Percentiles rank a stretch among this genome's conserved stretches.
Conservation (phyloP, 495 filamentous ascomycete genomes). For the Saxispiralis lemnorum region DNA sequence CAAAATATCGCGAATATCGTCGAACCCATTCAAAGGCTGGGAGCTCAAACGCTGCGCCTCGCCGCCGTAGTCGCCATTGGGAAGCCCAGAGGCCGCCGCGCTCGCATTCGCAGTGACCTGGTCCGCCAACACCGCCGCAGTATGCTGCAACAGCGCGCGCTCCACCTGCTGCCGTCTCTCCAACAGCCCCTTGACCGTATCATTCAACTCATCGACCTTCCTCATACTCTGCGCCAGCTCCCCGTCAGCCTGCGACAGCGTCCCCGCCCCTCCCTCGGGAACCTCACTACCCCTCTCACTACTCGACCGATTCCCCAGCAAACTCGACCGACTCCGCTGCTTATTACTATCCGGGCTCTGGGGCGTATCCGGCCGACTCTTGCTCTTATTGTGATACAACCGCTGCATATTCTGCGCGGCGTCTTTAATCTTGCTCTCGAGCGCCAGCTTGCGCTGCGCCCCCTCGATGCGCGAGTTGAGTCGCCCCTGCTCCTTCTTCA, state of each 20-base stretch:
- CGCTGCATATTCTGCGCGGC: slow-evolving; percentile 71
- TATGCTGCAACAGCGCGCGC: slow-evolving; percentile 64
- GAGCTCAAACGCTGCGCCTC: slow-evolving; percentile 68
- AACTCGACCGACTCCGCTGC: slow-evolving; percentile 20
- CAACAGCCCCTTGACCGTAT: slow-evolving; percentile 62
- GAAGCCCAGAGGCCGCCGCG: not conserved
- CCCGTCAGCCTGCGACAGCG: slow-evolving; percentile 44
- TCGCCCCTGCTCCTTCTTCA: slow-evolving; percentile 67
- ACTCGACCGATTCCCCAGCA: slow-evolving; percentile 15
- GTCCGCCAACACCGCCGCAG: slow-evolving; percentile 48
- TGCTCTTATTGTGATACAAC: slow-evolving; percentile 39
- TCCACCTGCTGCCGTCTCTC: slow-evolving; percentile 54
- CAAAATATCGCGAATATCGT: slow-evolving; percentile 31
- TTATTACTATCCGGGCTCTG: slow-evolving; percentile 14
- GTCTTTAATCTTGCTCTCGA: slow-evolving; percentile 86
- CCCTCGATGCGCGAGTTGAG: slow-evolving; percentile 60
- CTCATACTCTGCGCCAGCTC: slow-evolving; percentile 55
- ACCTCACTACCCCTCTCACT: slow-evolving; percentile 35
- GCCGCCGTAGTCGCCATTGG: slow-evolving; percentile 16
- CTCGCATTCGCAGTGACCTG: slow-evolving; percentile 4
- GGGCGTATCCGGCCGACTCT: slow-evolving; percentile 22
- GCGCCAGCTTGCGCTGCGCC: slow-evolving; percentile 61
- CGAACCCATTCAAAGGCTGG: slow-evolving; percentile 53
- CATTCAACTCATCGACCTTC: slow-evolving; percentile 70
- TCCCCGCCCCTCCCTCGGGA: slow-evolving; percentile 20